A percentile compares a stretch with the other conserved stretches of the same genome.
Evolutionary conservation across 768 basidiomycete genomes (phyloP).

Genomic region (Astraeus odoratus): DNA sequence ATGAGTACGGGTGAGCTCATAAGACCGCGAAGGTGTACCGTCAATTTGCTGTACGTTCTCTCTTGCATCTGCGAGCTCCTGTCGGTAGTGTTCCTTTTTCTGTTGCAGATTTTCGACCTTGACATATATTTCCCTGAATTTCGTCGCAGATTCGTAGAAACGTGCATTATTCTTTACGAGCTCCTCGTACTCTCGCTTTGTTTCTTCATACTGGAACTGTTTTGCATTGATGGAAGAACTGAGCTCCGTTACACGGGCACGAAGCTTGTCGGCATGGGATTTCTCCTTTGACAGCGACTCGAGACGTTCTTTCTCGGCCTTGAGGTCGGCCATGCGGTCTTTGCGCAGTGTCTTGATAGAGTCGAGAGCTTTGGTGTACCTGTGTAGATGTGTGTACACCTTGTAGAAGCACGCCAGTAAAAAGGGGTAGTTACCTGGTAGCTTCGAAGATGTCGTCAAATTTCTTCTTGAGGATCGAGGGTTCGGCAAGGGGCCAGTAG

Average conservation of each 20-base stretch:
- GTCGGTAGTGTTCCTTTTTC: constrained; percentile 53
- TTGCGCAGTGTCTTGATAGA: constrained; percentile 87
- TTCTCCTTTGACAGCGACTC: constrained; percentile 76
- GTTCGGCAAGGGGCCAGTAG: constrained; percentile 95
- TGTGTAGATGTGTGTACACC: constrained; percentile 23
- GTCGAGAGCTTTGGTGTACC: constrained; percentile 95
- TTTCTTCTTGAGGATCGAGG: constrained; percentile 90
- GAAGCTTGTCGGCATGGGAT: constrained; percentile 78
- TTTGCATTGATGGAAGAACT: constrained; percentile 58
- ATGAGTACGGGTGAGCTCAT: not conserved
- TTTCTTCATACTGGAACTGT: constrained; percentile 66
- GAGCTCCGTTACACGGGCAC: constrained; percentile 53
- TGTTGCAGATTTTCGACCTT: constrained; percentile 58
- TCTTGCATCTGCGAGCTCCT: constrained; percentile 55
- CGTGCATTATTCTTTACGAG: constrained; percentile 63
- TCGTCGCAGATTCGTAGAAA: constrained; percentile 77
- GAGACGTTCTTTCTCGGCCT: constrained; percentile 86
- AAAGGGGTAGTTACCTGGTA: constrained; percentile 52
- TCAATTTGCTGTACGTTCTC: constrained; percentile 60
- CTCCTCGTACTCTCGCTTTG: constrained; percentile 56
- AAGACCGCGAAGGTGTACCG: constrained; percentile 31
- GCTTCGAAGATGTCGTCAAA: constrained; percentile 99
- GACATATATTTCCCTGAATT: constrained; percentile 80
- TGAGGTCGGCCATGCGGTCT: constrained; percentile 84
- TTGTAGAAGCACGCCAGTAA: not conserved